Evolutionary conservation across 2,329 filamentous ascomycete species (phyloP), one percentile per base, ranked within the genome.

Genomic region (Colletotrichum cereale): DNA sequence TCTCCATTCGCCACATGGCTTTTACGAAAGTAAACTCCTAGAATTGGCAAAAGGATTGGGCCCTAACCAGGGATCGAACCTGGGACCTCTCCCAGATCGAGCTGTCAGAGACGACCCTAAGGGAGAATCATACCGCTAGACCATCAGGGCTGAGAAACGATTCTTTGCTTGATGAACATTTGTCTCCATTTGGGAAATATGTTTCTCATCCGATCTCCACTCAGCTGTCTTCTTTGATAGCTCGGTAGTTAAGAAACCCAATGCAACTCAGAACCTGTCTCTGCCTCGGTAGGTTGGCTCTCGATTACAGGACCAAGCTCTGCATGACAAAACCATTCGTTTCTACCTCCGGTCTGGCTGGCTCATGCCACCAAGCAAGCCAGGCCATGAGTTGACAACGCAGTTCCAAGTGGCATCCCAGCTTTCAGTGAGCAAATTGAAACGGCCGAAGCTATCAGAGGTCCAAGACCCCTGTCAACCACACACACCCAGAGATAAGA

Each of bases 61-160:
- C 67, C 67, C 67, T 69, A 66, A 69, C 67, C 67, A 69, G 67
- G 67, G 62, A 66, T 69, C 67, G 67, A 69, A 69, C 67, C 67
- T 69, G 67, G 67, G 67, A 69, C 67, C 67, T 69, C 67, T 69
- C 67, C 67, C 67, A 69, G 1, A 1, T 0, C 18, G 2, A 24
- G 40, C 5, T 16, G 12, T 21, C 10, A 0, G 2, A 16, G 24
- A 53, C 31, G 55, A 57, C 67, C 67, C 67, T 69, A 69, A 69
- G 67, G 67, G 67, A 69, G 67, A 69, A 69, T 69, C 67, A 69
- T 69, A 69, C 67, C 67, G 67, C 67, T 69, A 69, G 67, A 69
- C 67, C 67, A 69, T 69, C 67, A 69, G 67, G 67, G 67, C 67
- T 26, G 26, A 42, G 0, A 2, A 3, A 21, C n/a, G 21, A 14